Percentiles rank a stretch among this genome's conserved stretches.
Conservation (phyloP, 2,329 filamentous ascomycete species). For the Colletotrichum magnum region DNA sequence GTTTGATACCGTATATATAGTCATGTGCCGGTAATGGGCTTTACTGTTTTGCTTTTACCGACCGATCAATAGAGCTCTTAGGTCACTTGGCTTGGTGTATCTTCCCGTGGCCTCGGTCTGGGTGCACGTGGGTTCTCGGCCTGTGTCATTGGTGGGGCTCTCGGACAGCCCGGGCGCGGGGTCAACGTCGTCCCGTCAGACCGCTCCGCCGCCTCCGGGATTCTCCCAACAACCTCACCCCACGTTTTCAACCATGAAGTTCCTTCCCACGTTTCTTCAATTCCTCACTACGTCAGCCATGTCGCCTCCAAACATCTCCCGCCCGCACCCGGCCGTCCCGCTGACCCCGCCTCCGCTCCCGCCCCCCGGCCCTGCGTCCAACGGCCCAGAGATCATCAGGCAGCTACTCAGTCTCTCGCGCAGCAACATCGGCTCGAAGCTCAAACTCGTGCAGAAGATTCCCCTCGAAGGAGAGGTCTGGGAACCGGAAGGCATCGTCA, state of each 20-base stretch:
- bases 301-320: constrained; percentile 50
- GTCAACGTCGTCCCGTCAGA: not conserved
- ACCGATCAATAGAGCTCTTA: constrained; percentile 22
- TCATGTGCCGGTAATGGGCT: constrained; percentile 18
- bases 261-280: not conserved
- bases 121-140: constrained; percentile 6
- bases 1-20: constrained; percentile 36
- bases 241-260: not conserved
- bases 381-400: constrained; percentile 53
- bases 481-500: constrained; percentile 64
- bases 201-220: not conserved
- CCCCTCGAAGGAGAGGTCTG: constrained; percentile 60
- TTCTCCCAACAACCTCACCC: not conserved
- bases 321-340: constrained; percentile 46
- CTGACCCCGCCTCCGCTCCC: constrained; percentile 54
- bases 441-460: constrained; percentile 58
- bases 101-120: not conserved
- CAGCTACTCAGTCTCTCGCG: constrained; percentile 54
- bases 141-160: constrained; percentile 6
- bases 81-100: not conserved
- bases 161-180: constrained; percentile 1
- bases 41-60: constrained; percentile 15
- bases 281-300: not conserved
- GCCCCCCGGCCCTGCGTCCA: constrained; percentile 50
- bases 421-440: constrained; percentile 45